A percentile compares a stretch with the other conserved stretches of the same genome.
phyloP scores from a whole-genome alignment of 441 rosid genomes.

The Isatis lusitanica region DNA sequence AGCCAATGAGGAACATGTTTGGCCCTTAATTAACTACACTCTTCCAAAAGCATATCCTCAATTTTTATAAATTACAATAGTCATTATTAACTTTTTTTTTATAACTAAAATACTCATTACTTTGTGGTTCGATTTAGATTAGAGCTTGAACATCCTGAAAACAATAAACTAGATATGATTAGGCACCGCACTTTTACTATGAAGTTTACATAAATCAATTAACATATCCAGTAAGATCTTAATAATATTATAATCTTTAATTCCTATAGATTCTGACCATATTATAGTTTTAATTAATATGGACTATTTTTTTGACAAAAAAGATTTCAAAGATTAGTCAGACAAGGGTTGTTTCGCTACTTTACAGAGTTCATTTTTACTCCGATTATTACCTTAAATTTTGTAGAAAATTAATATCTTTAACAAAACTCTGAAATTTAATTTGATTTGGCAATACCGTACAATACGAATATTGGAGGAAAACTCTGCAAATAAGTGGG shows the following conservation, averaged over 20 bases:
- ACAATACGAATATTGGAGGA: neutral
- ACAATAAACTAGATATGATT: neutral
- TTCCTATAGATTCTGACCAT: neutral
- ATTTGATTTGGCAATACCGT: neutral
- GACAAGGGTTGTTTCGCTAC: neutral
- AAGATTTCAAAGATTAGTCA: neutral
- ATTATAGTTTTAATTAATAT: neutral
- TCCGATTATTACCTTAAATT: neutral
- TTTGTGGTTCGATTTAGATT: constrained; percentile 6
- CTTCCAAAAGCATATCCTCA: constrained; percentile 11
- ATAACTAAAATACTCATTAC: neutral
- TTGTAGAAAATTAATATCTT: neutral
- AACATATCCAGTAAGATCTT: neutral
- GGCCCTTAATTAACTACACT: constrained; percentile 1
- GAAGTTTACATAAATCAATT: neutral
- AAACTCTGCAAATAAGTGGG: neutral
- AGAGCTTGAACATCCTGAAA: constrained; percentile 8
- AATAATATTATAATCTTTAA: neutral
- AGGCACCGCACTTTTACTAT: constrained; percentile 4
- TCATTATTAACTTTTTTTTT: neutral
- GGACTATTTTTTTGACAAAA: neutral
- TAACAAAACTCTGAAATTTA: neutral
- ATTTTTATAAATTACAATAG: neutral
- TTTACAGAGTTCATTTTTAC: neutral
- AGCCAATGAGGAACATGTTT: constrained; percentile 30